Percentiles rank a stretch among this genome's conserved stretches.
Evolutionary conservation across 495 filamentous ascomycete species (phyloP).

Genomic region (Xylaria telfairii): DNA sequence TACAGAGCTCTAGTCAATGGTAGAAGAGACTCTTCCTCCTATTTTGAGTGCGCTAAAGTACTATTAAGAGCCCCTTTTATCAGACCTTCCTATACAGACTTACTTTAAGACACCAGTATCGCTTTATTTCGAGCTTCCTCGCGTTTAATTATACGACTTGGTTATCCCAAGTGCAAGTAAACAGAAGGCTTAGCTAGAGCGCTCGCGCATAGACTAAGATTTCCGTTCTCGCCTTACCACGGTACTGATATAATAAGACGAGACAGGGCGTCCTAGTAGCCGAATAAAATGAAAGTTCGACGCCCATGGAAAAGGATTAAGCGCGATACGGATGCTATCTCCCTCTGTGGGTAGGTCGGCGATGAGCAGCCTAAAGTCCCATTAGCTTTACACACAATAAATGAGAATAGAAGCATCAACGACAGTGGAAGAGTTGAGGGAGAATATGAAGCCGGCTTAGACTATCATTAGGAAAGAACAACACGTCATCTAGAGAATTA

Average conservation of each 20-base stretch:
- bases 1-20: background rate
- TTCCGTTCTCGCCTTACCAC: background rate
- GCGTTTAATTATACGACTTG: background rate
- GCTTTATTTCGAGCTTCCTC: background rate
- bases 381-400: background rate
- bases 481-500: background rate
- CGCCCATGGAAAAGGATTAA: background rate
- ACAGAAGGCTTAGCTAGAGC: background rate
- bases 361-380: background rate
- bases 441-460: background rate
- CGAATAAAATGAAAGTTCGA: background rate
- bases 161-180: background rate
- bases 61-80: background rate
- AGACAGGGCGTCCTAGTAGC: background rate
- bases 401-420: background rate
- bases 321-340: background rate
- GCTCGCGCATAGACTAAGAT: background rate
- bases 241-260: background rate
- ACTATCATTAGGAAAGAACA: background rate
- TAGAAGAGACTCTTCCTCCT: background rate
- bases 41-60: background rate
- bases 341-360: background rate
- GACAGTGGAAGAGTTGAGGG: background rate
- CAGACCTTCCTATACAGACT: background rate
- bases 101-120: background rate